Evolutionary conservation across 495 filamentous ascomycete genomes (phyloP), one percentile per base, ranked within the genome.

Genomic region (Penicillium samsonianum): DNA sequence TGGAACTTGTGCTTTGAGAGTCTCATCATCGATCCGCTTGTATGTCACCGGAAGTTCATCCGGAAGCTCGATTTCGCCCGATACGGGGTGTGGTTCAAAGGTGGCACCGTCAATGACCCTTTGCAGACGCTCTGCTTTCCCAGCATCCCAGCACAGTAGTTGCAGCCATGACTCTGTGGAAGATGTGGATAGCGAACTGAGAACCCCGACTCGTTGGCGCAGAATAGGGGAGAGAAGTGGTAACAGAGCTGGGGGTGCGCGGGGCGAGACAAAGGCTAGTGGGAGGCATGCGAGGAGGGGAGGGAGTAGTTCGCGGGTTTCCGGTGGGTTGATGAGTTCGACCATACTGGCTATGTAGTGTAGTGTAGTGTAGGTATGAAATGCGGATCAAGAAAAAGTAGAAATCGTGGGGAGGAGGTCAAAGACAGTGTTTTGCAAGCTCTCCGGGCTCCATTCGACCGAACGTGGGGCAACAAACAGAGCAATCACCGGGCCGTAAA

Each of bases 141-240:
- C 69, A 1, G 78, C 53, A 53, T 92, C 87, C 84, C 95, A 98
- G 64, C 85, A 91, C n/a, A 98, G 81, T n/a, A 96, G 74, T 2
- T 84, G 80, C 9, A 97, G 85, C 94, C 94, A 98, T 58, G 90
- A 88, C 19, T 93, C 89, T 1, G 80, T 75, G 49, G 82, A 77
- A 23, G 86, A 82, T 1, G 79, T 71, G 17, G 71, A 65, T 4
- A 75, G 69, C 3, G 76, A 70, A 38, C 86, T 84, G 53, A 97
- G 80, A 55, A 94, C 81, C 63, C 91, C 84, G 8, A 97, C 82
- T 41, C 94, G 83, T 67, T 97, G 93, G 49, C 92, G 88, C 4
- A 98, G 84, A 44, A 97, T 94, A 7, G 94, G 93, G 4, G 94
- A 90, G 42, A 98, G 85, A 31, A 92, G 81, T 28, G 90, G 89